phyloP scores from a whole-genome alignment of 1,139 yeast genomes.

The Pichia sp. region DNA sequence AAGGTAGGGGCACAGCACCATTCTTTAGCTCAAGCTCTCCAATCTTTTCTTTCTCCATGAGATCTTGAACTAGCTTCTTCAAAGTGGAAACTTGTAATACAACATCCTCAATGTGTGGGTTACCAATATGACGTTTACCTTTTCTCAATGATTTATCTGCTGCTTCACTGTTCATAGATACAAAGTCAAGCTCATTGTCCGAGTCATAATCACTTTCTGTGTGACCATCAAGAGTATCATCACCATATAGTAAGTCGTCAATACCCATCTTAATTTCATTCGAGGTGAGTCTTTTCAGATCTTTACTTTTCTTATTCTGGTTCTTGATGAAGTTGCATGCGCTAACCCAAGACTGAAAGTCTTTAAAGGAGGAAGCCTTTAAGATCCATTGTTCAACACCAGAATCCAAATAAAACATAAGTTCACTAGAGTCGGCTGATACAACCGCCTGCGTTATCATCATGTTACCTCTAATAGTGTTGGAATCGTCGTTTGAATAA shows the following conservation, averaged over 20 bases:
- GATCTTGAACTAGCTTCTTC: slow-evolving; percentile 11
- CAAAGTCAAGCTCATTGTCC: background rate
- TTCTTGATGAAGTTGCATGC: slow-evolving; percentile 52
- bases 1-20: too few relatives aligned
- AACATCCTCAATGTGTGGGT: slow-evolving; percentile 14
- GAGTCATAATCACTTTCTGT: background rate
- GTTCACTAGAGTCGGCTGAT: slow-evolving; percentile 63
- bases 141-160: background rate
- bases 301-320: slow-evolving; percentile 14
- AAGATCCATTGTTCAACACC: slow-evolving; percentile 95
- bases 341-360: slow-evolving; percentile 76
- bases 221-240: background rate
- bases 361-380: slow-evolving; percentile 56
- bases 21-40: too few relatives aligned
- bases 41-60: slow-evolving; percentile 1
- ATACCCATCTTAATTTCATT: background rate
- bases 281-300: slow-evolving; percentile 1
- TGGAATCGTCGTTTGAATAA: slow-evolving; percentile 61
- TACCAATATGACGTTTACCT: slow-evolving; percentile 1
- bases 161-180: background rate
- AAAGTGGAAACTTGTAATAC: slow-evolving; percentile 15
- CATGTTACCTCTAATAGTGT: slow-evolving; percentile 84
- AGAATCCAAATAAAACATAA: slow-evolving; percentile 78
- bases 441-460: slow-evolving; percentile 75
- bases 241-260: background rate